A percentile compares a stretch with the other conserved stretches of the same genome.
Conservation (phyloP, 352 stramenopile genomes). For the Pythium chondricola region DNA sequence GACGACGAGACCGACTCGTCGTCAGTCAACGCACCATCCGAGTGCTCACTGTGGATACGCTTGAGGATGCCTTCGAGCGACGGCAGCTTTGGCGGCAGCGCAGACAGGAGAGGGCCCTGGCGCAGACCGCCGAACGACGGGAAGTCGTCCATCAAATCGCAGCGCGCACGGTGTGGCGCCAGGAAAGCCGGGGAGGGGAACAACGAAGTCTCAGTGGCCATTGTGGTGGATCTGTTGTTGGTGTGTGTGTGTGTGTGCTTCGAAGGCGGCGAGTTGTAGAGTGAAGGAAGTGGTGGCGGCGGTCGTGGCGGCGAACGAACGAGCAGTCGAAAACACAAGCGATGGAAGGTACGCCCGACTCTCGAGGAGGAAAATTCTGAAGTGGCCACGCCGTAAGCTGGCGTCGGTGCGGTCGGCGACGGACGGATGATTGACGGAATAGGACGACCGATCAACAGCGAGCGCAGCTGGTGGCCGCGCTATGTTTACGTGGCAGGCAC, state of each 20-base stretch:
- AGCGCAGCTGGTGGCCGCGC: background rate
- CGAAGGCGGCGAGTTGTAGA: background rate
- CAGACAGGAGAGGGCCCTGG: slow-evolving; percentile 8
- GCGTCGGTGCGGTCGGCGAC: background rate
- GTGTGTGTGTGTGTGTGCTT: background rate
- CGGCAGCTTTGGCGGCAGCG: slow-evolving; percentile 36
- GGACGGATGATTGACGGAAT: background rate
- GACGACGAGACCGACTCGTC: slow-evolving; percentile 11
- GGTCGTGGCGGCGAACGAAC: no score
- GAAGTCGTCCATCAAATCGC: slow-evolving; percentile 7
- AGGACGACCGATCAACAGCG: background rate
- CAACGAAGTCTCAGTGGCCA: background rate
- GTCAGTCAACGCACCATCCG: slow-evolving; percentile 13
- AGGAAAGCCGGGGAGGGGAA: background rate
- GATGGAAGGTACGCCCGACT: no score
- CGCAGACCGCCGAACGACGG: slow-evolving; percentile 1
- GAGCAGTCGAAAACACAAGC: no score
- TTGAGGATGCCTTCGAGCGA: slow-evolving; percentile 62
- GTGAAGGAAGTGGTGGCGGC: background rate
- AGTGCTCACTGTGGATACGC: slow-evolving; percentile 38
- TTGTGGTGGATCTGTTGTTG: background rate
- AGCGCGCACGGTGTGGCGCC: background rate
- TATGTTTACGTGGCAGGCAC: slow-evolving; percentile 4
- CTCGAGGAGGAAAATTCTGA: slow-evolving; percentile 25
- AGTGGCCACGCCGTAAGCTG: slow-evolving; percentile 7